These are phyloP conservation scores for Apiotrichum mycotoxinovorans DNA, from an alignment of 1,284 basidiomycete genomes.

Conservation along the genomic window DNA sequence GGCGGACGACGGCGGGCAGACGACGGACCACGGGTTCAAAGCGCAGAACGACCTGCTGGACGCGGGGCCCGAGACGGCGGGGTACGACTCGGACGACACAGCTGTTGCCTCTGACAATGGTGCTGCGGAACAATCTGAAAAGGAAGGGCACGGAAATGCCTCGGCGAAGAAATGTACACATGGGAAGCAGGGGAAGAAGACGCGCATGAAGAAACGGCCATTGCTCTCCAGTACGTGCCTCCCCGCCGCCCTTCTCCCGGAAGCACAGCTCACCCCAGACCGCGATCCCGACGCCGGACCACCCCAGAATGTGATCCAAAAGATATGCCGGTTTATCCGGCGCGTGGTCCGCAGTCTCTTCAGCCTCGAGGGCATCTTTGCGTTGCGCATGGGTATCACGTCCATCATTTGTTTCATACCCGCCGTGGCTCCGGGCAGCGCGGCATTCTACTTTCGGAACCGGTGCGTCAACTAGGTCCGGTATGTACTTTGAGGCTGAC, in stretches of 20 bases:
- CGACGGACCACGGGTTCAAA: background rate
- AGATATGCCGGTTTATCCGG: conserved; percentile 28
- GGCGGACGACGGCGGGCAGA: conserved; percentile 37
- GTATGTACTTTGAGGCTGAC: no score
- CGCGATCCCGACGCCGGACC: conserved; percentile 43
- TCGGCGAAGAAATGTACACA: background rate
- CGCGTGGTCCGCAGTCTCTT: conserved; percentile 26
- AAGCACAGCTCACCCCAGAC: background rate
- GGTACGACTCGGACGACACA: background rate
- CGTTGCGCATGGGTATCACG: conserved; percentile 58
- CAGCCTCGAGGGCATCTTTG: conserved; percentile 50
- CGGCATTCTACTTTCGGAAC: conserved; percentile 49
- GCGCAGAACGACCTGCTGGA: conserved; percentile 1
- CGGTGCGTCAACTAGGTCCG: conserved; percentile 14
- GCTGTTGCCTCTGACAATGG: background rate
- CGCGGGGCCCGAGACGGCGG: no score
- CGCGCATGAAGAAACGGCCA: background rate
- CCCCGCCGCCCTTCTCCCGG: no score
- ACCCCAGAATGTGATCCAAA: conserved; percentile 38
- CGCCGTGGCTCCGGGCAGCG: conserved; percentile 49
- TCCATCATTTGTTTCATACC: conserved; percentile 60
- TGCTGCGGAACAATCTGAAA: background rate
- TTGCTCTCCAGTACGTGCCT: no score
- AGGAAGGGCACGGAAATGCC: background rate
- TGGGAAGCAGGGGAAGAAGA: background rate